These are phyloP conservation scores for Ramaria rubella DNA, from an alignment of 768 basidiomycete genomes.

Conservation along the genomic window DNA sequence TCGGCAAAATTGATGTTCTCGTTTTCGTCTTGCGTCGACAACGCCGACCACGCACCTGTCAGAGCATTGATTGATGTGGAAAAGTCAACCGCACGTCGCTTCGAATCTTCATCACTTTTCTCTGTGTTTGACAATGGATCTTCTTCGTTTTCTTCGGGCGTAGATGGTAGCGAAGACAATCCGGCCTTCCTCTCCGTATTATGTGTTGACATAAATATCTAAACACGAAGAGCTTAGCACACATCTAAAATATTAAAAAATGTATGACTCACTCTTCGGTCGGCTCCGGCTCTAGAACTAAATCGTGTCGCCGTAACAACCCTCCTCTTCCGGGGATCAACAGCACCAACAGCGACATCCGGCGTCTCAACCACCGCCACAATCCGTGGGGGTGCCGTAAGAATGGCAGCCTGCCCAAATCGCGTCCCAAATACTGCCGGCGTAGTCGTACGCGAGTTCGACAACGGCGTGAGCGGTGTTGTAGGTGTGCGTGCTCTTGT, in stretches of 20 bases:
- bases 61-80: conserved; percentile 62
- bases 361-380: conserved; percentile 81
- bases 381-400: conserved; percentile 79
- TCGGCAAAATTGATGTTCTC: conserved; percentile 19
- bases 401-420: conserved; percentile 50
- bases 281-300: conserved; percentile 75
- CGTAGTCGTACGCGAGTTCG: conserved; percentile 31
- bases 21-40: conserved; percentile 33
- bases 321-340: conserved; percentile 75
- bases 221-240: background rate
- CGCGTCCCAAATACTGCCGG: conserved; percentile 29
- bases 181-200: conserved; percentile 39
- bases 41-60: conserved; percentile 67
- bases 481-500: conserved; percentile 35
- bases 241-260: background rate
- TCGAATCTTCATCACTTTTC: background rate
- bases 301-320: conserved; percentile 86
- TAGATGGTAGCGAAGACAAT: conserved; percentile 18
- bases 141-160: conserved; percentile 18
- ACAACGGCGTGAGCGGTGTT: conserved; percentile 42
- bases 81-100: conserved; percentile 42
- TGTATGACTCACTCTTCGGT: conserved; percentile 57
- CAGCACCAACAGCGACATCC: conserved; percentile 83
- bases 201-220: conserved; percentile 85
- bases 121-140: conserved; percentile 11